Conservation (phyloP, 345 rosid species). For the Heritiera fomes region DNA sequence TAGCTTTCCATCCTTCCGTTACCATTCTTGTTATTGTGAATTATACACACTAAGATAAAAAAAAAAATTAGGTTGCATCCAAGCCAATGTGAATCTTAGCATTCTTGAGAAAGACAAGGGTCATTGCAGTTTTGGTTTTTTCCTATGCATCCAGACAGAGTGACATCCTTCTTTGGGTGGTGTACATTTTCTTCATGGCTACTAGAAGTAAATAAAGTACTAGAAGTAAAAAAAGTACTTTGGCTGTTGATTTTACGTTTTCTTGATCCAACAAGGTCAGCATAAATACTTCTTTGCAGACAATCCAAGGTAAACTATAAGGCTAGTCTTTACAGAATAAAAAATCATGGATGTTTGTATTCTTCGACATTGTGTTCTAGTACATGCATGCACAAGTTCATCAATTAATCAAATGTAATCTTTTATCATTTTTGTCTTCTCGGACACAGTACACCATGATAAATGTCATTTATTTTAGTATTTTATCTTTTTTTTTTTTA, state of each 20-base stretch:
- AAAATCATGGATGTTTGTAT: neutral
- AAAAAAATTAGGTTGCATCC: neutral
- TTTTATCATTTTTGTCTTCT: no score
- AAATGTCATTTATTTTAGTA: no score
- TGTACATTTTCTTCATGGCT: slow-evolving; percentile 16
- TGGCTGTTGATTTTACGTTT: neutral
- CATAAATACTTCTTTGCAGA: neutral
- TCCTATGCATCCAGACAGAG: neutral
- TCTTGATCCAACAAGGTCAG: neutral
- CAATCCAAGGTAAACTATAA: neutral
- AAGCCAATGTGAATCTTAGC: neutral
- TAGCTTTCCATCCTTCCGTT: neutral
- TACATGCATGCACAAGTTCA: neutral
- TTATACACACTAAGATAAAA: neutral
- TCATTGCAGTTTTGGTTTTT: slow-evolving; percentile 6
- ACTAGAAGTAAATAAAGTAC: neutral
- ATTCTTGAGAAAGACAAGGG: slow-evolving; percentile 1
- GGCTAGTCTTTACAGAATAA: neutral
- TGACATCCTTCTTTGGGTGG: neutral
- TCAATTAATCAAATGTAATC: neutral
- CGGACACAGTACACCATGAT: no score
- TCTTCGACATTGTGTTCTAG: neutral
- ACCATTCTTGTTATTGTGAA: slow-evolving; percentile 1
- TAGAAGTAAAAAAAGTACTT: neutral
- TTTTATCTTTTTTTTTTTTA: no score